phyloP scores from a whole-genome alignment of 345 rosid species.

The Lumnitzera racemosa region DNA sequence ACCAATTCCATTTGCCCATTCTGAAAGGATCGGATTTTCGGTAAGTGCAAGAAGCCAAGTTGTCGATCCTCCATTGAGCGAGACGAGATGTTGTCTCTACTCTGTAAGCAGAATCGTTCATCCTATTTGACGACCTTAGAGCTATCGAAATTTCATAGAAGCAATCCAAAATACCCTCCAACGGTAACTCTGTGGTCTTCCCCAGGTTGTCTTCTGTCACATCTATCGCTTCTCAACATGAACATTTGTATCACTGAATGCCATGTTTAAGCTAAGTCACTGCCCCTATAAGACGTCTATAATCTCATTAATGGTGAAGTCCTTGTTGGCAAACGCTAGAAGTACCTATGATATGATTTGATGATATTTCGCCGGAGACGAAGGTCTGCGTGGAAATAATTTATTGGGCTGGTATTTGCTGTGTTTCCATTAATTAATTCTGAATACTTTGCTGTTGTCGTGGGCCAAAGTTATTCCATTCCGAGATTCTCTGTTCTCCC shows the following conservation, averaged over 20 bases:
- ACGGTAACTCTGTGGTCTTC: slow-evolving; percentile 66
- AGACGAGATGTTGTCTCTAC: slow-evolving; percentile 89
- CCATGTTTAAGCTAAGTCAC: neutral
- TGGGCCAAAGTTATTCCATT: too few species aligned
- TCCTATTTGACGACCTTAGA: slow-evolving; percentile 64
- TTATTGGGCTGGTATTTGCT: slow-evolving; percentile 5
- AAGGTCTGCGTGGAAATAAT: slow-evolving; percentile 6
- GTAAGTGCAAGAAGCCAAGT: slow-evolving; percentile 74
- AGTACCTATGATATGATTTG: slow-evolving; percentile 11
- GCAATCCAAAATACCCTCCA: slow-evolving; percentile 82
- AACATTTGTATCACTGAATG: too few species aligned
- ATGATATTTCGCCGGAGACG: neutral
- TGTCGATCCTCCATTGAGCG: slow-evolving; percentile 96
- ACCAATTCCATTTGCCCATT: slow-evolving; percentile 98
- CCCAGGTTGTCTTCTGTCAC: slow-evolving; percentile 56
- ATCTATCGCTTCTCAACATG: too few species aligned
- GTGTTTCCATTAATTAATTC: slow-evolving; percentile 1
- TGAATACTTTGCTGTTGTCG: neutral
- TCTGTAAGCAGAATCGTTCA: slow-evolving; percentile 80
- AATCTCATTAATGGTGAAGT: slow-evolving; percentile 14
- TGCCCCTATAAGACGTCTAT: neutral
- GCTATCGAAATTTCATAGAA: slow-evolving; percentile 86
- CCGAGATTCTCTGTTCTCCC: too few species aligned
- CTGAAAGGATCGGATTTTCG: slow-evolving; percentile 98
- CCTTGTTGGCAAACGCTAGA: slow-evolving; percentile 32